Base-by-base conservation (phyloP, 2,329 filamentous ascomycete species). In the Calonectria crousiana region DNA sequence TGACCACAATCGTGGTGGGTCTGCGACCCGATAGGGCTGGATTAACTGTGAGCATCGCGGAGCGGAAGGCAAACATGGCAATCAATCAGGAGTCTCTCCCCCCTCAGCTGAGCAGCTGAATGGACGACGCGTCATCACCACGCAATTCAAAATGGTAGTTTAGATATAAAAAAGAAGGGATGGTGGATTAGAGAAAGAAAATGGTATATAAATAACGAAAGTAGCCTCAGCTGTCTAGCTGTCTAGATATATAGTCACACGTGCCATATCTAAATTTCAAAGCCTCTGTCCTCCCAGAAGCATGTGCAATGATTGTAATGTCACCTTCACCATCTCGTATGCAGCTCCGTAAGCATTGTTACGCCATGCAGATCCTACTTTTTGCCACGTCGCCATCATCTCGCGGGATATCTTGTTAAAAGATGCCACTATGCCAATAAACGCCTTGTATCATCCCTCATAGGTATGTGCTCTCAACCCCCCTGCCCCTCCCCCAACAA, bases 361-460 rank as follows among this genome's bases (percentile, higher is more conserved):
- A 56, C 44, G 53, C 49, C 65, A 20, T 67, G 18, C 32, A 51
- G 32, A 26, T 34, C 36, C 23, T 53, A 36, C 58, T 69, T 56
- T 71, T 67, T 67, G 49, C 23, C 51, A 28, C 58, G 44, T 58
- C 70, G 32, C 58, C 71, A 30, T 53, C 69, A 44, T 69, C 71
- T 70, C 38, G 53, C 60, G 58, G 71, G 71, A 73, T 70, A 73
- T 73, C 60, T 69, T 52, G 26, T 69, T 53, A 56, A 70, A 69
- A 66, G 67, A 47, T 67, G 60, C 14, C 71, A 67, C 71, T 72
- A 14, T 73, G 38, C 71, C 66, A 69, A 58, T 49, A 67, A 73
- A 73, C 67, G 71, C 71, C 71, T 69, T 73, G 41, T 53, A 26
- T 73, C 58, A 62, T 73, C 60, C 71, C 32, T 73, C 67, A 62